Conservation (phyloP, 1,284 basidiomycete species). For the Trichosporon asahii region DNA sequence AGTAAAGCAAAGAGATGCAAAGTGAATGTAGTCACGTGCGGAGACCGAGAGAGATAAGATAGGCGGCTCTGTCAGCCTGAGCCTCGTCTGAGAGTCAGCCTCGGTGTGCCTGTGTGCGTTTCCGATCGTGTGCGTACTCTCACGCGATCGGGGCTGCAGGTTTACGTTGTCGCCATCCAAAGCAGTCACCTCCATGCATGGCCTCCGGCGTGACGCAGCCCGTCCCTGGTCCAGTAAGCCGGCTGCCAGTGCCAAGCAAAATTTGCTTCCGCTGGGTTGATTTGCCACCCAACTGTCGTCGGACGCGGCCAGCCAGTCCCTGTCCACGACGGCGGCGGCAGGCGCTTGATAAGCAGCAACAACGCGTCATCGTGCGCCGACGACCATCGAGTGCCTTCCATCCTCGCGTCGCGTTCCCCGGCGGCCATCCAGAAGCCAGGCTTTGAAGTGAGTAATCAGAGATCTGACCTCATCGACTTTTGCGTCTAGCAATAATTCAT, state of each 20-base stretch:
- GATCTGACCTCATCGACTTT: not conserved
- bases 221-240: not conserved
- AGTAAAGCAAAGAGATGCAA: not conserved
- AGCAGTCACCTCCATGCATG: not conserved
- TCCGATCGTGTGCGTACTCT: too few relatives aligned
- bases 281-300: not conserved
- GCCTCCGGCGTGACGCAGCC: not conserved
- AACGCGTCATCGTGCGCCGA: slow-evolving; percentile 4
- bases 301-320: not conserved
- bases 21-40: not conserved
- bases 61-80: not conserved
- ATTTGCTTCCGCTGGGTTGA: not conserved
- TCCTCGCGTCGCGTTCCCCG: not conserved
- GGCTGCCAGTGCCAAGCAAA: not conserved
- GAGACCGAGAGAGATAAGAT: not conserved
- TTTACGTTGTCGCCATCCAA: not conserved
- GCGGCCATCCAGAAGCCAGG: not conserved
- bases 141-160: not conserved
- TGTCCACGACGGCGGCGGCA: not conserved
- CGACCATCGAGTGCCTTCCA: not conserved
- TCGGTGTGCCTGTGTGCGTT: not conserved
- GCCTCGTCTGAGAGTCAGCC: not conserved
- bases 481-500: not conserved
- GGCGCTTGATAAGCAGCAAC: slow-evolving; percentile 10
- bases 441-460: too few relatives aligned